Evolutionary conservation across 306 rosid species (phyloP), one percentile per base, ranked within the genome.

Genomic region (Castanea crenata): DNA sequence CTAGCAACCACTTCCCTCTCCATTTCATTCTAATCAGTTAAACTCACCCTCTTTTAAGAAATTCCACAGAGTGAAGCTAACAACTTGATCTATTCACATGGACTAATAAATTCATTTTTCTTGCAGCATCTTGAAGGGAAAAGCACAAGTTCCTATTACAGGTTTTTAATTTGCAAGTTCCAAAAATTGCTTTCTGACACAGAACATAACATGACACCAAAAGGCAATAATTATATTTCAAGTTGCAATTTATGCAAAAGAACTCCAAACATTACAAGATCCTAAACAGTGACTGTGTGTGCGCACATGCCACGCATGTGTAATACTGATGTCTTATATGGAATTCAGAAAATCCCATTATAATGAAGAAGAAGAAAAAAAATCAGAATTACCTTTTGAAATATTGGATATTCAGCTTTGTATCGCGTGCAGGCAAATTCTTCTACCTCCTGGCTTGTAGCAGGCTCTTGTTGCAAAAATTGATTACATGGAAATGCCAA

Each of bases 401-500:
- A 89, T 76, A 95, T 93, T 13, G 98, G 99, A 83, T 89, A 95
- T 56, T 90, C 89, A 54, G 99, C 99, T 80, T 90, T 87, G 85
- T 90, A 95, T 87, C 85, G 85, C 27, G 90, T 82, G 79, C 98
- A 95, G 0, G 93, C 99, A 86, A 95, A 93, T 19, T 90, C 88
- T 69, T 83, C 58, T 0, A 96, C 96, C 16, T 93, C 89, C 81
- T 82, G 75, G 75, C 98, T 93, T 38, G 96, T 80, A 51, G 96
- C 94, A 10, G 99, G 98, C 85, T 93, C 97, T 86, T 93, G 94
- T 81, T 82, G 88, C 77, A 92, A 71, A 85, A 95, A 95, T 82
- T 95, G 99, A 59, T 95, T 95, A 88, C 98, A 95, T 23, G 99
- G 99, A 87, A 95, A 95, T 55, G 97, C 99, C 91, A 95, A 86